These are phyloP conservation scores for Irpex rosettiformis DNA, from an alignment of 1,284 basidiomycete genomes.

Conservation along the genomic window DNA sequence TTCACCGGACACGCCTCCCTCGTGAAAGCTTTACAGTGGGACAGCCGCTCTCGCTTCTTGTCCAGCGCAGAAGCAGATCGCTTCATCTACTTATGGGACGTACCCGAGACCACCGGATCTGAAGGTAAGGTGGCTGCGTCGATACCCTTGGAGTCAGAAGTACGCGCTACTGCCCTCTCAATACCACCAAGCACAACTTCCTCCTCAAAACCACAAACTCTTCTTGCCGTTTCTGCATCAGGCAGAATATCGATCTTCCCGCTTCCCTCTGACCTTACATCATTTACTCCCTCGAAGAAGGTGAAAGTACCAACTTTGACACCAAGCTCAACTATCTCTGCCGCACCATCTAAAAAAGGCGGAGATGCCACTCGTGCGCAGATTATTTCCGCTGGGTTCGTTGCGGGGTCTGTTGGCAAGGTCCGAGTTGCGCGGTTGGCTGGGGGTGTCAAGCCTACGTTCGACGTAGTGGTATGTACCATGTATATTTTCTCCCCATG, in stretches of 20 bases:
- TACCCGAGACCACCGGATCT: slow-evolving; percentile 32
- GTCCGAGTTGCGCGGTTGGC: slow-evolving; percentile 60
- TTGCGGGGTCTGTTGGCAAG: slow-evolving; percentile 38
- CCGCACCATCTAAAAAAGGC: slow-evolving; percentile 35
- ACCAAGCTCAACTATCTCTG: slow-evolving; percentile 45
- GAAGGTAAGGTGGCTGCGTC: slow-evolving; percentile 63
- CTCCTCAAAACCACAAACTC: slow-evolving; percentile 30
- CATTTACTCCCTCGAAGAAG: slow-evolving; percentile 33
- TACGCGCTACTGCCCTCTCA: slow-evolving; percentile 46
- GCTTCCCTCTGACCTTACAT: slow-evolving; percentile 47
- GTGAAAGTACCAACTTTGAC: slow-evolving; percentile 47
- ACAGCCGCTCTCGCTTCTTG: slow-evolving; percentile 51
- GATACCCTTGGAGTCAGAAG: slow-evolving; percentile 65
- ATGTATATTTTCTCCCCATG: not conserved
- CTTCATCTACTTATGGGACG: slow-evolving; percentile 67
- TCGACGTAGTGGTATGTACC: slow-evolving; percentile 59
- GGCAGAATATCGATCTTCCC: slow-evolving; percentile 67
- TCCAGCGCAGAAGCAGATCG: slow-evolving; percentile 76
- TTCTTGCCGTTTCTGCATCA: slow-evolving; percentile 62
- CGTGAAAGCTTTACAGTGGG: slow-evolving; percentile 52
- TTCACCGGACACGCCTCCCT: slow-evolving; percentile 69
- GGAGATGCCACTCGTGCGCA: slow-evolving; percentile 30
- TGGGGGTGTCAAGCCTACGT: slow-evolving; percentile 65
- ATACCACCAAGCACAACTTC: not conserved
- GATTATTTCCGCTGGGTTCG: slow-evolving; percentile 48